These are phyloP conservation scores for Cylindrodendrum hubeiense DNA, from an alignment of 2,329 filamentous ascomycete genomes.

Conservation along the genomic window DNA sequence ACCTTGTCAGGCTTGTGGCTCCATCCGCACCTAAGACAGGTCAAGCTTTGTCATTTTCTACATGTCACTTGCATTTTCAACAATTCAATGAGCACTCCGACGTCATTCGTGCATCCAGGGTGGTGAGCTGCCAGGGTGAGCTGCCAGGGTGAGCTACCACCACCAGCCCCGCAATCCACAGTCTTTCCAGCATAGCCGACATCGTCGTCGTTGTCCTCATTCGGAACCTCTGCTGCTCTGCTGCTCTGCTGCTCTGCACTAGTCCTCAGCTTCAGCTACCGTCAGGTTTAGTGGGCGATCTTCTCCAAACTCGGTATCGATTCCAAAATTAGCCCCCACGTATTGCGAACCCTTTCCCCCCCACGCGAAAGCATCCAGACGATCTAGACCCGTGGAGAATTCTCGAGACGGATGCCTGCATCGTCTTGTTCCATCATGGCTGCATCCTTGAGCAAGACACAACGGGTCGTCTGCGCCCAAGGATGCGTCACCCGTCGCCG, in stretches of 20 bases:
- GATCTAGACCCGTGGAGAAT: background rate
- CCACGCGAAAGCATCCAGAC: constrained; percentile 1
- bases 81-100: constrained; percentile 10
- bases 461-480: background rate
- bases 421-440: constrained; percentile 8
- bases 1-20: constrained; percentile 14
- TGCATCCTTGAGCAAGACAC: constrained; percentile 8
- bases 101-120: constrained; percentile 16
- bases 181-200: background rate
- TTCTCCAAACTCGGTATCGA: constrained; percentile 6
- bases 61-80: constrained; percentile 14
- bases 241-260: background rate
- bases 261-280: constrained; percentile 15
- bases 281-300: constrained; percentile 13
- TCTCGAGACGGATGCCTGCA: background rate
- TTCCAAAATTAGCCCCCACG: constrained; percentile 21
- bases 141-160: background rate
- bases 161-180: constrained; percentile 6
- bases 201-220: background rate
- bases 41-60: constrained; percentile 26
- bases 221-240: background rate
- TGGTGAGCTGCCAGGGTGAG: too few species aligned
- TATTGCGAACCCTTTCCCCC: constrained; percentile 7
- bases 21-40: constrained; percentile 18
- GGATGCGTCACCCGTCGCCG: background rate